A percentile compares a stretch with the other conserved stretches of the same genome.
These are phyloP conservation scores for Medicago lupulina DNA, from an alignment of 306 rosid species.

Conservation along the genomic window DNA sequence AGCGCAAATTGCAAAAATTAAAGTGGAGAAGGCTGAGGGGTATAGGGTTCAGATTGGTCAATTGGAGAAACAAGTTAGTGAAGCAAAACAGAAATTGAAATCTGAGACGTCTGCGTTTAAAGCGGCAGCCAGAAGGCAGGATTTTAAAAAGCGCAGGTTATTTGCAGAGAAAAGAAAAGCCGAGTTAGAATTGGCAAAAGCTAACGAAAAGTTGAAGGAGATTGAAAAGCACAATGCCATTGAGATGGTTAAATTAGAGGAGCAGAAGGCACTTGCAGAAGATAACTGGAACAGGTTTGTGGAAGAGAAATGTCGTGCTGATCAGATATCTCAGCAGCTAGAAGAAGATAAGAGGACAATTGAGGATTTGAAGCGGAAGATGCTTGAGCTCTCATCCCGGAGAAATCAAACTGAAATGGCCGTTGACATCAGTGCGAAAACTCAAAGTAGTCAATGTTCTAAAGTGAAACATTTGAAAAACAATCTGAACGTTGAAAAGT, in stretches of 20 bases:
- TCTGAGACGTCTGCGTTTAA: conserved; percentile 50
- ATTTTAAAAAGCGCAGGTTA: conserved; percentile 58
- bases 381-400: conserved; percentile 50
- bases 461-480: conserved; percentile 66
- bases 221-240: conserved; percentile 54
- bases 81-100: conserved; percentile 55
- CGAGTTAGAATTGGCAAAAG: conserved; percentile 51
- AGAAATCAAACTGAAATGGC: conserved; percentile 52
- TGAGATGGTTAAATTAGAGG: conserved; percentile 48
- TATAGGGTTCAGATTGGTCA: conserved; percentile 51
- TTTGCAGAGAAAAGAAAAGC: conserved; percentile 60
- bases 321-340: conserved; percentile 62
- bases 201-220: conserved; percentile 58
- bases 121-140: conserved; percentile 58
- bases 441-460: conserved; percentile 46
- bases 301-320: conserved; percentile 63
- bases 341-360: conserved; percentile 55
- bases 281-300: conserved; percentile 60
- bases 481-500: conserved; percentile 68
- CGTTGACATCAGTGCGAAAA: conserved; percentile 40
- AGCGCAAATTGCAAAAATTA: conserved; percentile 48
- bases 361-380: conserved; percentile 59
- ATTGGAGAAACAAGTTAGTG: conserved; percentile 62
- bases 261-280: conserved; percentile 60
- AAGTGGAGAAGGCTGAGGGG: conserved; percentile 57